A percentile compares a stretch with the other conserved stretches of the same genome.
Conservation (phyloP, 495 filamentous ascomycete genomes). For the Glarea lozoyensis region DNA sequence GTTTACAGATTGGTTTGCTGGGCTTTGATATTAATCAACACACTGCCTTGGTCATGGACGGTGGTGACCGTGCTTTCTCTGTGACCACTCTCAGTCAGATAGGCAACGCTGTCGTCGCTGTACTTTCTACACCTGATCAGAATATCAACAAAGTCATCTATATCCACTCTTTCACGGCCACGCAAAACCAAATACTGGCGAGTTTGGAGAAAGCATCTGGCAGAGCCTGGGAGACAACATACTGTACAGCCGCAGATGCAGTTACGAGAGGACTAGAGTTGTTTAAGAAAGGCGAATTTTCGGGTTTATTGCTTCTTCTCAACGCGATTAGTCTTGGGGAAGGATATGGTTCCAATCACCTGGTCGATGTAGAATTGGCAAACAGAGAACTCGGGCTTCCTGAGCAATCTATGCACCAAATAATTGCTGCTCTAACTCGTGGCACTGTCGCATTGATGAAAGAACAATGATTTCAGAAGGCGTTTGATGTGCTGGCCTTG, state of each 20-base stretch:
- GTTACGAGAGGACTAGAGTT: conserved; percentile 29
- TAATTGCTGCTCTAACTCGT: too few species aligned
- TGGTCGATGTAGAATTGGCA: conserved; percentile 29
- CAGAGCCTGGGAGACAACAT: conserved; percentile 26
- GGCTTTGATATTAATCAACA: conserved; percentile 33
- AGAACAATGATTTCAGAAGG: too few species aligned
- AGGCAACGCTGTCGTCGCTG: conserved; percentile 36
- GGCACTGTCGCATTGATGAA: too few species aligned
- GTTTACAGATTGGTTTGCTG: conserved; percentile 24
- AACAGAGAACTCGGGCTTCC: conserved; percentile 37
- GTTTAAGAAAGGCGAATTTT: conserved; percentile 32
- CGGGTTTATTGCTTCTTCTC: conserved; percentile 39
- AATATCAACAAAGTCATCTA: conserved; percentile 45
- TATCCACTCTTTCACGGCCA: conserved; percentile 38
- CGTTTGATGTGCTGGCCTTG: too few species aligned
- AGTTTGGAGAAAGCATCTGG: conserved; percentile 40
- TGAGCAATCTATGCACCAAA: too few species aligned
- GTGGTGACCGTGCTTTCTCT: conserved; percentile 40
- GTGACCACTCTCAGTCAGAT: conserved; percentile 37
- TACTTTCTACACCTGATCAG: conserved; percentile 40
- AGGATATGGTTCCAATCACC: conserved; percentile 28
- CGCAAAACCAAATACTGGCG: conserved; percentile 44
- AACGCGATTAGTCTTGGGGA: conserved; percentile 43
- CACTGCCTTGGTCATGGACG: conserved; percentile 39
- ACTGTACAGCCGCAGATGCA: conserved; percentile 15